These are phyloP conservation scores for Pyracantha coccinea DNA, from an alignment of 331 rosid genomes.

Conservation along the genomic window DNA sequence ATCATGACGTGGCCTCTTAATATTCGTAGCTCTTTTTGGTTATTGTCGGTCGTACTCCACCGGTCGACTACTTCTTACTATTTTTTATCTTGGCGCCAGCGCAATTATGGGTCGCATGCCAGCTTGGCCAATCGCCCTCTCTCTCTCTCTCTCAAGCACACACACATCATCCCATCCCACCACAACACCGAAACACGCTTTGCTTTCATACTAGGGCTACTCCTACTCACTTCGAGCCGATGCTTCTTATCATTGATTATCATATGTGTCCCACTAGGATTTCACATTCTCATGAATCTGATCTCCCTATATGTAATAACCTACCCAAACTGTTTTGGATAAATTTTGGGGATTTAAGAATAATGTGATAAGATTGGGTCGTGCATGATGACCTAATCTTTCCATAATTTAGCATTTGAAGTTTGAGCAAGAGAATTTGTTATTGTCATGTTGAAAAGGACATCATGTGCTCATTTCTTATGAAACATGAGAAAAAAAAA, in stretches of 20 bases:
- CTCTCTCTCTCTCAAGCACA: background rate
- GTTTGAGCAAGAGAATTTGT: no score
- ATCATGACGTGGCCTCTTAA: background rate
- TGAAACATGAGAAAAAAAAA: no score
- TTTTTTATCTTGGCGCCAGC: background rate
- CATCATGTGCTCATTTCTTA: no score
- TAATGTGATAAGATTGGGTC: no score
- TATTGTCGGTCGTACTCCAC: background rate
- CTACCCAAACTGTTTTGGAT: background rate
- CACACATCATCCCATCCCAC: background rate
- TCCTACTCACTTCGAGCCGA: background rate
- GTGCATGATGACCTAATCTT: no score
- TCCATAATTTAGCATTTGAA: no score
- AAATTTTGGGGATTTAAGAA: no score
- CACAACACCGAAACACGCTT: background rate
- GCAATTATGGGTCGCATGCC: background rate
- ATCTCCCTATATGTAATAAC: background rate
- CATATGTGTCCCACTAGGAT: background rate
- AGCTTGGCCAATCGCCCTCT: background rate
- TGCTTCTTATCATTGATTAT: background rate
- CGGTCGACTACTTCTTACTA: background rate
- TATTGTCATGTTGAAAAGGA: no score
- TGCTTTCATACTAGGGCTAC: background rate
- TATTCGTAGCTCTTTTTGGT: background rate
- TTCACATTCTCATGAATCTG: background rate